A percentile compares a stretch with the other conserved stretches of the same genome.
Evolutionary conservation across 2,329 filamentous ascomycete species (phyloP).

Genomic region (Bipolaris sorokiniana): DNA sequence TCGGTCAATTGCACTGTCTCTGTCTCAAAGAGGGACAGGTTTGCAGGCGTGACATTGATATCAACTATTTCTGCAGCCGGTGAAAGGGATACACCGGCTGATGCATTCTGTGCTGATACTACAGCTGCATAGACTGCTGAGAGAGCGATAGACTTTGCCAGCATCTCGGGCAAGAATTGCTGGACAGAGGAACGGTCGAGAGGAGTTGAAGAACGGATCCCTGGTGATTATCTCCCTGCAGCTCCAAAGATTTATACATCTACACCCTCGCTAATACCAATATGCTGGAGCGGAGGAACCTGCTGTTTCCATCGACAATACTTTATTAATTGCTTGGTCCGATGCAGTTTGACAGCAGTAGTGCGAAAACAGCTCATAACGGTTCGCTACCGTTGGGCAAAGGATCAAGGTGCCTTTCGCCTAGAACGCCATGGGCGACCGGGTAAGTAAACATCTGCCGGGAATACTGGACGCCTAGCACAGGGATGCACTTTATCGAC

Average conservation of each 20-base stretch:
- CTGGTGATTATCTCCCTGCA: slow-evolving; percentile 8
- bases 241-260: slow-evolving; percentile 12
- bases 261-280: neutral
- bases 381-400: neutral
- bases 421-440: slow-evolving; percentile 4
- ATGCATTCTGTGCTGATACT: slow-evolving; percentile 24
- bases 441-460: slow-evolving; percentile 5
- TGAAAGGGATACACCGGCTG: slow-evolving; percentile 25
- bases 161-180: slow-evolving; percentile 21
- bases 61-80: slow-evolving; percentile 37
- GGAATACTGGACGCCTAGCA: neutral
- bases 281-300: slow-evolving; percentile 10
- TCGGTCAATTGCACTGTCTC: slow-evolving; percentile 38
- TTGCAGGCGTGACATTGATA: slow-evolving; percentile 25
- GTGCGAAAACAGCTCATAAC: neutral
- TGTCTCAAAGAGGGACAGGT: slow-evolving; percentile 26
- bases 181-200: neutral
- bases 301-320: slow-evolving; percentile 5
- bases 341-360: neutral
- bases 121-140: slow-evolving; percentile 24
- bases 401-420: neutral
- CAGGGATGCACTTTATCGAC: neutral
- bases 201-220: slow-evolving; percentile 4
- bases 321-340: slow-evolving; percentile 6
- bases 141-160: slow-evolving; percentile 20